Evolutionary conservation across 495 filamentous ascomycete species (phyloP).

Genomic region (Articulospora tetracladia): DNA sequence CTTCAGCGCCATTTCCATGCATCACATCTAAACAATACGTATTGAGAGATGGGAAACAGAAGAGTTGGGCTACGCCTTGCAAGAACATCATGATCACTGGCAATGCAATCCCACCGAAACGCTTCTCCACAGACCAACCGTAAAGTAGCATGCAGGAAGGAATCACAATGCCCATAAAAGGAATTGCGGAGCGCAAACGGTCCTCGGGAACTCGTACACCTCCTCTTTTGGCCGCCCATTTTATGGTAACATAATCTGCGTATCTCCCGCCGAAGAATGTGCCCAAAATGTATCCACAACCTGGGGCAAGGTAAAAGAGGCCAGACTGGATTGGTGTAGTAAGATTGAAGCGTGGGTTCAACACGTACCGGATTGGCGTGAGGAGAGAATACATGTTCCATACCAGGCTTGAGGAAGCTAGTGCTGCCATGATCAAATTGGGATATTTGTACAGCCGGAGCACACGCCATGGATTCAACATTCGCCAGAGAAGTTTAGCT

Average conservation of each 20-base stretch:
- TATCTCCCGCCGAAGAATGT: conserved; percentile 70
- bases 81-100: conserved; percentile 68
- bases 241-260: conserved; percentile 62
- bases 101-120: conserved; percentile 58
- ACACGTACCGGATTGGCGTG: conserved; percentile 69
- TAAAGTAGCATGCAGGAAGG: conserved; percentile 66
- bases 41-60: conserved; percentile 69
- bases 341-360: conserved; percentile 69
- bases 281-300: conserved; percentile 64
- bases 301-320: conserved; percentile 72
- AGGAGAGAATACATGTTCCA: conserved; percentile 73
- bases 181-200: conserved; percentile 56
- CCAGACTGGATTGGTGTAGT: conserved; percentile 61
- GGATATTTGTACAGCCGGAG: conserved; percentile 59
- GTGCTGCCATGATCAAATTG: conserved; percentile 57
- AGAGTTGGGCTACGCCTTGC: conserved; percentile 68
- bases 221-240: conserved; percentile 53
- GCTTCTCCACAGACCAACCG: conserved; percentile 67
- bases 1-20: conserved; percentile 59
- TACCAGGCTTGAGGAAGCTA: conserved; percentile 58
- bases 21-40: conserved; percentile 77
- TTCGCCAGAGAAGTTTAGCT: conserved; percentile 47
- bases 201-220: conserved; percentile 65
- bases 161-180: conserved; percentile 56
- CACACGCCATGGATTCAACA: conserved; percentile 61